A percentile compares a stretch with the other conserved stretches of the same genome.
These are phyloP conservation scores for Lophium mytilinum DNA, from an alignment of 495 filamentous ascomycete genomes.

Conservation along the genomic window DNA sequence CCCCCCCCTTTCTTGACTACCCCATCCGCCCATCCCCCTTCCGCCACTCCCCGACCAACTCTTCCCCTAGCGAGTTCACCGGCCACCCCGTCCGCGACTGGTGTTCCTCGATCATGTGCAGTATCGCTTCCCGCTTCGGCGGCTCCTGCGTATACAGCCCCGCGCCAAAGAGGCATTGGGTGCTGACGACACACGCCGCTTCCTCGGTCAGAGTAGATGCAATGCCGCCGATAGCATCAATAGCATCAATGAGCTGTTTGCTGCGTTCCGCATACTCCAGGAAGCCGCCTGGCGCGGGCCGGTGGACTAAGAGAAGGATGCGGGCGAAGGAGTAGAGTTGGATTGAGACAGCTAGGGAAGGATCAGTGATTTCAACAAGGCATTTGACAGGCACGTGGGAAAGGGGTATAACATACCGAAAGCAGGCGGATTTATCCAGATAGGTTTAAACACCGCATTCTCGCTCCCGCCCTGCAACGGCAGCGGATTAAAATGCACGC, in stretches of 20 bases:
- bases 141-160: no score
- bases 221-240: background rate
- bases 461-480: background rate
- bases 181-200: background rate
- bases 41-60: conserved; percentile 82
- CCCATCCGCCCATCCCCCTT: conserved; percentile 37
- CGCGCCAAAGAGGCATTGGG: background rate
- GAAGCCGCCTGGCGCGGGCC: background rate
- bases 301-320: background rate
- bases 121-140: no score
- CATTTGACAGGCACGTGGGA: background rate
- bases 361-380: background rate
- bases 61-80: conserved; percentile 77
- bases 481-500: background rate
- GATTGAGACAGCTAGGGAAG: background rate
- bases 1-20: background rate
- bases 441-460: background rate
- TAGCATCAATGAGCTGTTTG: background rate
- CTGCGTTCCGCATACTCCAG: background rate
- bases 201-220: background rate
- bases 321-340: background rate
- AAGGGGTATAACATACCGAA: background rate
- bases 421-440: conserved; percentile 1
- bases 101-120: no score
- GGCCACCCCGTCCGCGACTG: conserved; percentile 92